Evolutionary conservation across 108 stramenopile genomes (phyloP), one percentile per base, ranked within the genome.

Genomic region (Cyclotella atomus): DNA sequence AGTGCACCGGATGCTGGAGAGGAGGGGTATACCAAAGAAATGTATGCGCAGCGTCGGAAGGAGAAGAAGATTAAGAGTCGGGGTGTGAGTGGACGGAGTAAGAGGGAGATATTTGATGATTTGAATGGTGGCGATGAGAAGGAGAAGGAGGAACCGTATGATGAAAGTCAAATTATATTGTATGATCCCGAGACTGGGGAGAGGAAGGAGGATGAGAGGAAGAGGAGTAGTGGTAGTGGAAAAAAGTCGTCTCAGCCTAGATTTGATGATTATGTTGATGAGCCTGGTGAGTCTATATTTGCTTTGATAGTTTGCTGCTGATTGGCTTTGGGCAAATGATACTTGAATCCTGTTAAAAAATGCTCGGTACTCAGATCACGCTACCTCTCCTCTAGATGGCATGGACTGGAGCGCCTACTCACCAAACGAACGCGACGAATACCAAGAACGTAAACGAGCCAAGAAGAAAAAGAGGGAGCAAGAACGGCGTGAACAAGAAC

Each of bases 321-420:
- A n/a, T n/a, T n/a, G n/a, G n/a, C n/a, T n/a, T n/a, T n/a, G n/a
- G n/a, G n/a, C n/a, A n/a, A n/a, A n/a, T n/a, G n/a, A n/a, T n/a
- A n/a, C n/a, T n/a, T n/a, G n/a, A n/a, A n/a, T n/a, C n/a, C n/a
- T n/a, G n/a, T n/a, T n/a, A n/a, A n/a, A n/a, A n/a, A n/a, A n/a
- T n/a, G n/a, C n/a, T n/a, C n/a, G n/a, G n/a, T n/a, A n/a, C n/a
- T n/a, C n/a, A n/a, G n/a, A n/a, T n/a, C n/a, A n/a, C n/a, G n/a
- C 24, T 53, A 23, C 19, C 24, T 53, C n/a, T 30, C 15, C n/a
- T 29, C 28, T 12, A 32, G 79, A 80, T 54, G 79, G 79, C 0
- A 80, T 80, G 79, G 79, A 80, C 59, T 80, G 79, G 79, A 68
- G 67, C 60, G 79, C 79, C 44, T 73, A 71, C 28, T 59, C 54